Base-by-base conservation (phyloP, 768 basidiomycete genomes). In the Coprinopsis marcescibilis region DNA sequence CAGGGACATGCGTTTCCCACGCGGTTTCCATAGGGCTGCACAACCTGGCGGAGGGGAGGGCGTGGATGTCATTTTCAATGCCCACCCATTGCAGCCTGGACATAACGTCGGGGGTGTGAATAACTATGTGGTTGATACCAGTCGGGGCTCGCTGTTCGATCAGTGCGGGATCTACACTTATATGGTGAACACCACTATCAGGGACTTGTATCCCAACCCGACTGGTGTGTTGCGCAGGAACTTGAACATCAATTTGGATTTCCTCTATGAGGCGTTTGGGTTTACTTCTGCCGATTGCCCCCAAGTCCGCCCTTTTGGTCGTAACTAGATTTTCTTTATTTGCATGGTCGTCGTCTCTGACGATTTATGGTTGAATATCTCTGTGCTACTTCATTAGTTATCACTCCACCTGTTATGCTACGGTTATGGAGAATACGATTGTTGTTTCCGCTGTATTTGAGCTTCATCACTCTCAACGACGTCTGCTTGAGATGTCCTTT, bases 121-220 rank as follows among this genome's bases (percentile, higher is more conserved):
- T 19, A 54, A 30, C 20, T 57, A 52, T 43, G 36, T 46, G 12
- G 20, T 27, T 12, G 52, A 54, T 34, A 45, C 44, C 7, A 52
- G 14, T 21, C 37, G 40, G 8, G 52, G 55, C 2, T 19, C 35
- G 6, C 24, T 54, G 24, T 13, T 36, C 12, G 32, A 42, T 10
- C 33, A 14, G 12, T 58, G 57, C 46, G n/a, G 21, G 26, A 7
- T 58, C 27, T 58, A 56, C 29, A 40, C 46, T 13, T 26, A 56
- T 24, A 49, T 54, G 27, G 55, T 50, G 6, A 54, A 56, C 36
- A n/a, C n/a, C 8, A 57, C 55, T 3, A 38, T 57, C 14, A 29
- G 21, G 14, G 42, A 21, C 14, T 29, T 57, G 15, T 57, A 57
- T 37, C 56, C 56, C 15, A 57, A 49, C 23, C 56, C 56, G 1